Percentiles rank a stretch among this genome's conserved stretches.
phyloP scores from a whole-genome alignment of 148 eudicot genomes.

The Hydrangea macrophylla region DNA sequence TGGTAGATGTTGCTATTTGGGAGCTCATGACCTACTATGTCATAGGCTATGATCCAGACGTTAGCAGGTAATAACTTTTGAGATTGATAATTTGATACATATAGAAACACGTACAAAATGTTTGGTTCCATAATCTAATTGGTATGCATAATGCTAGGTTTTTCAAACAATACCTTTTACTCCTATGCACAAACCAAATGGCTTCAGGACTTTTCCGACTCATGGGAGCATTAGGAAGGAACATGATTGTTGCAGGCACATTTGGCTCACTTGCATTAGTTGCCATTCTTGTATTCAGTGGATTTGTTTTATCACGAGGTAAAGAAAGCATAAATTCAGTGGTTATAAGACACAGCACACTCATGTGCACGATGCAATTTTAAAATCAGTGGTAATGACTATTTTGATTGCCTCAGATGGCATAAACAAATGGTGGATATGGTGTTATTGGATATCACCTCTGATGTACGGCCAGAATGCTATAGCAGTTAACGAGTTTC shows the following conservation, averaged over 20 bases:
- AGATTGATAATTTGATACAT: too few species aligned
- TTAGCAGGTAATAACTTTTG: constrained; percentile 24
- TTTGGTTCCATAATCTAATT: not conserved
- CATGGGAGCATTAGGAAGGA: constrained; percentile 69
- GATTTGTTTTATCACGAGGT: constrained; percentile 74
- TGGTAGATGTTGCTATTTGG: constrained; percentile 60
- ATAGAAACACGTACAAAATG: too few species aligned
- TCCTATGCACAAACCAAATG: constrained; percentile 62
- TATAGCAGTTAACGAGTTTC: constrained; percentile 76
- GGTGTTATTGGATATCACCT: constrained; percentile 95
- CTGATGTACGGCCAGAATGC: constrained; percentile 76
- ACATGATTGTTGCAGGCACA: constrained; percentile 76
- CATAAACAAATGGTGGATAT: constrained; percentile 81
- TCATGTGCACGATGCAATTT: not conserved
- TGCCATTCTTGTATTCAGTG: constrained; percentile 64
- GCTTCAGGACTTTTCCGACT: constrained; percentile 69
- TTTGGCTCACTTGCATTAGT: constrained; percentile 64
- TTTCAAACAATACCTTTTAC: constrained; percentile 53
- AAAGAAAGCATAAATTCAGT: not conserved
- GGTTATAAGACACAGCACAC: not conserved
- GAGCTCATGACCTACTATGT: constrained; percentile 54
- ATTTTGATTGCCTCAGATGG: constrained; percentile 33
- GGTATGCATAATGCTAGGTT: constrained; percentile 36
- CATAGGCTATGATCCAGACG: constrained; percentile 62
- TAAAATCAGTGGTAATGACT: not conserved